These are phyloP conservation scores for Globisporangium cederbergense DNA, from an alignment of 352 stramenopile genomes.

Conservation along the genomic window DNA sequence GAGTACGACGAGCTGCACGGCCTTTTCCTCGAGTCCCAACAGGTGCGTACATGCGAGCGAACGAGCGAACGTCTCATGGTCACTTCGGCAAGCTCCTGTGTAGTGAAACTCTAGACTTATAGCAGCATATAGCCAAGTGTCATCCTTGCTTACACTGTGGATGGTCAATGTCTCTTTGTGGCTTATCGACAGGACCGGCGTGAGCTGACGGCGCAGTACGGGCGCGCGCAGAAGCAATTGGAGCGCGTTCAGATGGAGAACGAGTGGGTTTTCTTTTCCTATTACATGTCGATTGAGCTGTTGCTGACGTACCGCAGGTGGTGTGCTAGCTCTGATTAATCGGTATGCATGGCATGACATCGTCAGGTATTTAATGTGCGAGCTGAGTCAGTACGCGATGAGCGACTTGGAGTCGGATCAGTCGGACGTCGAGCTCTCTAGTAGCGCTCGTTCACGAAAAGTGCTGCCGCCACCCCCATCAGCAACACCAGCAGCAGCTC, in stretches of 20 bases:
- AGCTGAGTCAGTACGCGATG: slow-evolving; percentile 33
- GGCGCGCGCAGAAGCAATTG: slow-evolving; percentile 16
- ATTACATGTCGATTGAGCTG: not conserved
- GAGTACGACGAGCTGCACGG: slow-evolving; percentile 23
- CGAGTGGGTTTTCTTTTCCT: slow-evolving; percentile 21
- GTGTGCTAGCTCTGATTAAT: not conserved
- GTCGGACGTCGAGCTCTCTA: slow-evolving; percentile 33
- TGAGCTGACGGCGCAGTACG: slow-evolving; percentile 20
- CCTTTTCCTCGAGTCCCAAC: slow-evolving; percentile 21
- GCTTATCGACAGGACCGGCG: slow-evolving; percentile 19
- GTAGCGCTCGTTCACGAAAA: not conserved
- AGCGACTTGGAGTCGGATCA: slow-evolving; percentile 51
- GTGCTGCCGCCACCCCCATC: not conserved
- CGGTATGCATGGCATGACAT: not conserved
- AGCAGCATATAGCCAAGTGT: too few species aligned
- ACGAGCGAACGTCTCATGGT: not conserved
- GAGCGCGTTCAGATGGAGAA: slow-evolving; percentile 32
- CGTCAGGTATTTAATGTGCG: slow-evolving; percentile 32
- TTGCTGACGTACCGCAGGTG: not conserved
- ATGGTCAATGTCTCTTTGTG: not conserved
- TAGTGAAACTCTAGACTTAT: not conserved
- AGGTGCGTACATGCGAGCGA: slow-evolving; percentile 10
- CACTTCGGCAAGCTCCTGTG: not conserved
- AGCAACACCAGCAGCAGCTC: not conserved
- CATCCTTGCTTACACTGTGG: too few species aligned